phyloP scores from a whole-genome alignment of 169 alveolate genomes.

The Theileria annulata region DNA sequence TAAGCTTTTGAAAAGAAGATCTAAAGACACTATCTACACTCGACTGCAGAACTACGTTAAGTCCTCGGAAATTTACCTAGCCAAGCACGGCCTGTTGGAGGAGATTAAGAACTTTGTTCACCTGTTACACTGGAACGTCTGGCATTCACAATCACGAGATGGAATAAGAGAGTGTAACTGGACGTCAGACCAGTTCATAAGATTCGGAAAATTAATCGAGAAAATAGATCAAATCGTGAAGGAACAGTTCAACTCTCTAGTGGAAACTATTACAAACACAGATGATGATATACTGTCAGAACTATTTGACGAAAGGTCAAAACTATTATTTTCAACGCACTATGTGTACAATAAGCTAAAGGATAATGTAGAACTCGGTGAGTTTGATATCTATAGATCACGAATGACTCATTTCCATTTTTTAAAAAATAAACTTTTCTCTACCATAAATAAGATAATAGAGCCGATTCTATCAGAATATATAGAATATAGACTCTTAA shows the following conservation, averaged over 20 bases:
- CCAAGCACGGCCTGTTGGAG: slow-evolving; percentile 12
- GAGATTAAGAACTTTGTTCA: slow-evolving; percentile 28
- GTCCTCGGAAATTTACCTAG: slow-evolving; percentile 7
- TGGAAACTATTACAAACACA: background rate
- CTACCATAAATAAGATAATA: background rate
- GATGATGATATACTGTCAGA: slow-evolving; percentile 2
- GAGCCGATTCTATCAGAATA: background rate
- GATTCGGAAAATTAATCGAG: slow-evolving; percentile 6
- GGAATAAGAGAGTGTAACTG: slow-evolving; percentile 11
- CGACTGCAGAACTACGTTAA: slow-evolving; percentile 24
- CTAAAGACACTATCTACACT: slow-evolving; percentile 14
- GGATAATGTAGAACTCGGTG: background rate
- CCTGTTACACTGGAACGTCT: slow-evolving; percentile 36
- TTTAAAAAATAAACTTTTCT: background rate
- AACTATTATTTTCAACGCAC: background rate
- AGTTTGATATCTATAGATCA: slow-evolving; percentile 2
- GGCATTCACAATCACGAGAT: slow-evolving; percentile 11
- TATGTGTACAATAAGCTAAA: slow-evolving; percentile 4
- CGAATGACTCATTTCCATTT: slow-evolving; percentile 2
- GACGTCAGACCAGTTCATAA: slow-evolving; percentile 16
- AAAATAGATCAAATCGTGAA: slow-evolving; percentile 19
- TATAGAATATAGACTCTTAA: background rate
- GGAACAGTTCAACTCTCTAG: background rate
- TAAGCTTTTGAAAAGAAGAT: background rate
- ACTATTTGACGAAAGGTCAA: slow-evolving; percentile 3